Evolutionary conservation across 331 rosid species (phyloP).

Genomic region (Rhamnella rubrinervis): DNA sequence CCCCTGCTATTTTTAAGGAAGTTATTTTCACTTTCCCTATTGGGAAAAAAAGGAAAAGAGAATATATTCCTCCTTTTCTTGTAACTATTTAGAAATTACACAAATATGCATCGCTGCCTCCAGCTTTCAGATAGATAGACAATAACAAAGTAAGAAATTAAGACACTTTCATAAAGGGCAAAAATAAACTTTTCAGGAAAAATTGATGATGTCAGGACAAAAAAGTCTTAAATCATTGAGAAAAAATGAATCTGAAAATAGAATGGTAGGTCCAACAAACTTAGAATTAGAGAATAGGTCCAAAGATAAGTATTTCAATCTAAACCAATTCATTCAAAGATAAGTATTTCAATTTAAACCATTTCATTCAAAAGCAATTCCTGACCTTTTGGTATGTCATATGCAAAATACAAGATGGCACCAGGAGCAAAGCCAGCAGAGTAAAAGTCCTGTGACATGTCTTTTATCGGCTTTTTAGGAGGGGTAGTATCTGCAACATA

Average conservation of each 20-base stretch:
- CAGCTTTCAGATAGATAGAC: no score
- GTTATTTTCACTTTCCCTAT: background rate
- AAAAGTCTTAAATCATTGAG: no score
- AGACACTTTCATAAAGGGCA: no score
- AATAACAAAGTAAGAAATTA: no score
- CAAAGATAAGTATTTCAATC: no score
- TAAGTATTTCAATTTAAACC: background rate
- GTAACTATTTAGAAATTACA: no score
- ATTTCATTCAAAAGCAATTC: constrained; percentile 13
- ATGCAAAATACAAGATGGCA: constrained; percentile 80
- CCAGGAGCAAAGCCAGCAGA: constrained; percentile 84
- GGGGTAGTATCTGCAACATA: constrained; percentile 80
- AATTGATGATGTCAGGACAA: no score
- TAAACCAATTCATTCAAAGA: background rate
- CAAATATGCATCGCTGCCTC: no score
- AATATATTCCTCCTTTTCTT: no score
- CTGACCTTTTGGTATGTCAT: constrained; percentile 61
- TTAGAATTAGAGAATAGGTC: background rate
- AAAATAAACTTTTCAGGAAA: no score
- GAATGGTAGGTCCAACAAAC: background rate
- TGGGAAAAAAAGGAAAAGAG: no score
- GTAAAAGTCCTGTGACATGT: constrained; percentile 67
- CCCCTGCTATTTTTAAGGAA: background rate
- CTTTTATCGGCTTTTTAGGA: constrained; percentile 71
- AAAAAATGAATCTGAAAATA: background rate